Evolutionary conservation across 75 land plant genomes (phyloP).

Genomic region (Cupressus sempervirens): DNA sequence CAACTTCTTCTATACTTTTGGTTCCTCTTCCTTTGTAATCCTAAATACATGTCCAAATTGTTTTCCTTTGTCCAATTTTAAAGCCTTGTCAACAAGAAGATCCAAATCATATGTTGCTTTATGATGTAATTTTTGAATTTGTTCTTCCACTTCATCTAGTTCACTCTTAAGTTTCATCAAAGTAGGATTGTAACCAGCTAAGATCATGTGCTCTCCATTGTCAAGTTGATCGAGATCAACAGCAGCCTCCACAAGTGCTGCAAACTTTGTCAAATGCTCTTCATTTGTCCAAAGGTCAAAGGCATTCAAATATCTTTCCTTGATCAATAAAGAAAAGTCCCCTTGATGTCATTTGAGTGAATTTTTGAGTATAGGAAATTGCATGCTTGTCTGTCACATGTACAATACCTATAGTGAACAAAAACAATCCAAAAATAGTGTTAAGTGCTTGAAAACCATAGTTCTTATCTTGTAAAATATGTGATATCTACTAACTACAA

Average conservation of each 20-base stretch:
- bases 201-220: conserved; percentile 95
- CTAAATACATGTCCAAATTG: conserved; percentile 96
- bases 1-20: conserved; percentile 83
- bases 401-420: neutral
- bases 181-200: conserved; percentile 68
- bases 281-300: conserved; percentile 59
- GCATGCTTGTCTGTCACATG: conserved; percentile 68
- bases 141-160: conserved; percentile 59
- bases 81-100: conserved; percentile 75
- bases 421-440: conserved; percentile 1
- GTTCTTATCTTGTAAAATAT: neutral
- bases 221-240: conserved; percentile 91
- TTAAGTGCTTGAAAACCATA: neutral
- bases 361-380: conserved; percentile 68
- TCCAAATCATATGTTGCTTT: conserved; percentile 85
- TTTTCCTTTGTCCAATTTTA: conserved; percentile 84
- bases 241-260: conserved; percentile 78
- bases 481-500: neutral
- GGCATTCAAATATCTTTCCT: conserved; percentile 45
- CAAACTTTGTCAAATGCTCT: conserved; percentile 73
- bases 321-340: conserved; percentile 57
- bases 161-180: conserved; percentile 60
- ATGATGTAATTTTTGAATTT: conserved; percentile 67
- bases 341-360: conserved; percentile 66
- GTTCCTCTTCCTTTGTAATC: conserved; percentile 97